Evolutionary conservation across 176 grass and related monocot genomes (phyloP), one percentile per base, ranked within the genome.

Genomic region (Rhynchospora breviuscula): DNA sequence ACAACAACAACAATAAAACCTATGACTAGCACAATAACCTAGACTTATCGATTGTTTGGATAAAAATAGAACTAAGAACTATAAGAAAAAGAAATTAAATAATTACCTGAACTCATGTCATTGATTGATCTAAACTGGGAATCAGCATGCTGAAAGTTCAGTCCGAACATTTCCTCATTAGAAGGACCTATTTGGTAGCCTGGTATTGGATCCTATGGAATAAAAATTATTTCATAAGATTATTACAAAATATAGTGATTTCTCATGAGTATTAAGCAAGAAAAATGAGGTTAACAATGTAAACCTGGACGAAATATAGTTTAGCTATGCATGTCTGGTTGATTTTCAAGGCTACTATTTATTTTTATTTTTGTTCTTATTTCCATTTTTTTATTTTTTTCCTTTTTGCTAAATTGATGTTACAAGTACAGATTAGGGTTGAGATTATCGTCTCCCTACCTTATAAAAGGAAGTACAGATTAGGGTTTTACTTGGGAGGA

Each of bases 91-190:
- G 17, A 46, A 71, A 80, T n/a, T 7, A 48, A 56, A 22, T 19
- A 78, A 51, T 74, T 87, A 94, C 94, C 91, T 95, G 82, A 60
- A 85, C 75, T 54, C 77, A 78, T 83, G 68, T 88, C 72, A 86
- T 85, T 85, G 33, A 86, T 84, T 29, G 87, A 69, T 84, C 88
- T 91, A 46, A 93, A 73, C 60, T 92, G 96, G 77, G 92, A 68
- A 85, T 92, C 89, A 54, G 21, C 89, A 85, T 90, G 85, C n/a
- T 88, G 83, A 68, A 89, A 81, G 59, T 89, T 92, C 70, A 89
- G 76, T 6, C 88, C 85, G 33, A 95, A 89, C 80, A 99, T 79
- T 84, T 91, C 89, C 79, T 91, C 64, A 17, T 89, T 85, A 59
- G 93, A 86, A 81, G 88, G 80, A 73, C 82, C 81, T 17, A 86